Percentiles rank a stretch among this genome's conserved stretches.
phyloP scores from a whole-genome alignment of 768 basidiomycete species.

The Postia placenta region DNA sequence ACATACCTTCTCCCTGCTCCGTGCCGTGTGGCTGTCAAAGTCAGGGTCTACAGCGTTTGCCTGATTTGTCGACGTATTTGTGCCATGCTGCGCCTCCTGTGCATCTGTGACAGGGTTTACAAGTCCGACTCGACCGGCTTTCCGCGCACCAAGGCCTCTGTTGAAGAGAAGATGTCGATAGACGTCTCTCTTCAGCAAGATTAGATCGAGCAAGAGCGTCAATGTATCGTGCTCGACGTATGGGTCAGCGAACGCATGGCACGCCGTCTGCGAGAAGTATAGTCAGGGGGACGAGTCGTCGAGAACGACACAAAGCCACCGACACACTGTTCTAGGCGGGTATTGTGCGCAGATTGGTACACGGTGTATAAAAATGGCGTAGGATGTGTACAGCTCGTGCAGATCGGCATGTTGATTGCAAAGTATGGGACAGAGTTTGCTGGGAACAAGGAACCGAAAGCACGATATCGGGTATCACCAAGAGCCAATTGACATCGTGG shows the following conservation, averaged over 20 bases:
- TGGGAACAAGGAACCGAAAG: too few relatives aligned
- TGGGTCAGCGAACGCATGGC: slow-evolving; percentile 71
- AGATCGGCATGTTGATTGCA: slow-evolving; percentile 75
- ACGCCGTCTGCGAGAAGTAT: slow-evolving; percentile 38
- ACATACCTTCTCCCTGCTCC: slow-evolving; percentile 8
- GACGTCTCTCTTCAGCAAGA: slow-evolving; percentile 76
- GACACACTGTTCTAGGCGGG: slow-evolving; percentile 81
- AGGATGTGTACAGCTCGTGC: slow-evolving; percentile 67
- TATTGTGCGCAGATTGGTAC: slow-evolving; percentile 72
- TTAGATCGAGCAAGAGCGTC: slow-evolving; percentile 70
- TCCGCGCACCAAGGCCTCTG: slow-evolving; percentile 60
- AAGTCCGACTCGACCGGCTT: slow-evolving; percentile 21
- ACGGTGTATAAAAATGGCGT: slow-evolving; percentile 71
- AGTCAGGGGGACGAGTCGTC: slow-evolving; percentile 3
- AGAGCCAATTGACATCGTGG: too few relatives aligned
- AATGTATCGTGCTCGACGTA: slow-evolving; percentile 82
- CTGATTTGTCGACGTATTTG: not conserved
- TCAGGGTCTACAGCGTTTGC: not conserved
- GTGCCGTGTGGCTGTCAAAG: not conserved
- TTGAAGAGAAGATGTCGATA: slow-evolving; percentile 82
- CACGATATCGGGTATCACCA: too few relatives aligned
- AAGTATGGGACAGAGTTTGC: too few relatives aligned
- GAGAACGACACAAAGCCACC: slow-evolving; percentile 24
- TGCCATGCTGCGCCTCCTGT: not conserved
- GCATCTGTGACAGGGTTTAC: not conserved